These are phyloP conservation scores for Collybia sp. DNA, from an alignment of 768 basidiomycete genomes.

Conservation along the genomic window DNA sequence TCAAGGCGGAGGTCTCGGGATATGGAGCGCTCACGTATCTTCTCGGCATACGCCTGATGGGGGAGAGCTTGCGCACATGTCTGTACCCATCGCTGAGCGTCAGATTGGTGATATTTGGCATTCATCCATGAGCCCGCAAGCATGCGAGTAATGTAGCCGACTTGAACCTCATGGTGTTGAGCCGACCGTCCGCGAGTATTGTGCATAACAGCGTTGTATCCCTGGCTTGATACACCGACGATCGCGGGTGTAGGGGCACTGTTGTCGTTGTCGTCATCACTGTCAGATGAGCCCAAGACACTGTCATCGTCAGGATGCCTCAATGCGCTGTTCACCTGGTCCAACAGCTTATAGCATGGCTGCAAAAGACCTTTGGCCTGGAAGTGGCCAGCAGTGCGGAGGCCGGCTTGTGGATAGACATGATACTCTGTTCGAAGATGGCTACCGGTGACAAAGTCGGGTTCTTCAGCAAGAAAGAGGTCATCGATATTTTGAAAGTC, in stretches of 20 bases:
- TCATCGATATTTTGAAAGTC: neutral
- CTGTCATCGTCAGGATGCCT: too few species aligned
- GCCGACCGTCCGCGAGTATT: neutral
- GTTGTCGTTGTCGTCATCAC: neutral
- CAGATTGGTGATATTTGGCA: neutral
- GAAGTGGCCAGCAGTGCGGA: slow-evolving; percentile 2
- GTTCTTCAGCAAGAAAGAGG: neutral
- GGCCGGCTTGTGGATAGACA: neutral
- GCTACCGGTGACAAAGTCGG: neutral
- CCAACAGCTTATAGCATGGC: neutral
- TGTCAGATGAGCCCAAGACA: neutral
- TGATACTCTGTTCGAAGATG: neutral
- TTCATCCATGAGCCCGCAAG: neutral
- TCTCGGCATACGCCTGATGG: neutral
- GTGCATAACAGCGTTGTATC: slow-evolving; percentile 9
- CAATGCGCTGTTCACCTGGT: neutral
- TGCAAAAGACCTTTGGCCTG: neutral
- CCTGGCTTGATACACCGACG: slow-evolving; percentile 1
- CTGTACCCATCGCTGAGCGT: neutral
- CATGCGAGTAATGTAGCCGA: neutral
- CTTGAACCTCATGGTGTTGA: slow-evolving; percentile 9
- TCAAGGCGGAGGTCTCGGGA: neutral
- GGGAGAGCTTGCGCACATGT: neutral
- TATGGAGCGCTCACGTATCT: neutral
- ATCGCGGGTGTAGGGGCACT: neutral